phyloP scores from a whole-genome alignment of 768 basidiomycete species.

The Pleurotus platypus region DNA sequence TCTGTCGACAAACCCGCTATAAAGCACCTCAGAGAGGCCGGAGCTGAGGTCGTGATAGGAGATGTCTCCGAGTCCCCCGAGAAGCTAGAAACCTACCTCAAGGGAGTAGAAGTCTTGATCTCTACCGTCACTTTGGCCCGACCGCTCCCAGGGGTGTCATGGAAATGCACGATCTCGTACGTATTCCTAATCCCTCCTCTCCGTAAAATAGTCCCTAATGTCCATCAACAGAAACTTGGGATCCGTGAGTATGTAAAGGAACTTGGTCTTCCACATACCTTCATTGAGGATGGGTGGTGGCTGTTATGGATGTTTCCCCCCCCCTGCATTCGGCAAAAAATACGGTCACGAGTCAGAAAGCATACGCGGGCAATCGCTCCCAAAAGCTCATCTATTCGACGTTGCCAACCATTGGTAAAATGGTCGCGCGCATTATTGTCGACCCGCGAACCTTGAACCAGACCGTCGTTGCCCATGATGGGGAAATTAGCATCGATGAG shows the following conservation, averaged over 20 bases:
- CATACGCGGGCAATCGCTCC: constrained; percentile 16
- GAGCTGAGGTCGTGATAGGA: neutral
- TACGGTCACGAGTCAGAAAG: neutral
- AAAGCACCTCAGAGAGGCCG: neutral
- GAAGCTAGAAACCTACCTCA: neutral
- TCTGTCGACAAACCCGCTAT: neutral
- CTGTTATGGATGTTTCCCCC: constrained; percentile 11
- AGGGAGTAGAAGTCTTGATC: constrained; percentile 1
- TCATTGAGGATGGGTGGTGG: constrained; percentile 31
- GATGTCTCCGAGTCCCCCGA: neutral
- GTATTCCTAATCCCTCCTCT: neutral
- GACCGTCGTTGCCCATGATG: constrained; percentile 21
- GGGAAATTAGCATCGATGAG: constrained; percentile 21
- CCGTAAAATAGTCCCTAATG: neutral
- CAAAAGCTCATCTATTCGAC: constrained; percentile 17
- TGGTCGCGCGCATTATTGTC: constrained; percentile 25
- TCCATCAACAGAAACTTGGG: constrained; percentile 20
- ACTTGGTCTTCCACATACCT: constrained; percentile 21
- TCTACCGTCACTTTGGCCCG: neutral
- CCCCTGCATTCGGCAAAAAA: constrained; percentile 13
- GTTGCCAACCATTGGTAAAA: constrained; percentile 20
- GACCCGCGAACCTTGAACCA: constrained; percentile 28
- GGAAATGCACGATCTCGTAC: neutral
- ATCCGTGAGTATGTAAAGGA: constrained; percentile 21
- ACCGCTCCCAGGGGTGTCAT: neutral